Base-by-base conservation (phyloP, 1,284 basidiomycete species). In the Microbotryum saponariae region DNA sequence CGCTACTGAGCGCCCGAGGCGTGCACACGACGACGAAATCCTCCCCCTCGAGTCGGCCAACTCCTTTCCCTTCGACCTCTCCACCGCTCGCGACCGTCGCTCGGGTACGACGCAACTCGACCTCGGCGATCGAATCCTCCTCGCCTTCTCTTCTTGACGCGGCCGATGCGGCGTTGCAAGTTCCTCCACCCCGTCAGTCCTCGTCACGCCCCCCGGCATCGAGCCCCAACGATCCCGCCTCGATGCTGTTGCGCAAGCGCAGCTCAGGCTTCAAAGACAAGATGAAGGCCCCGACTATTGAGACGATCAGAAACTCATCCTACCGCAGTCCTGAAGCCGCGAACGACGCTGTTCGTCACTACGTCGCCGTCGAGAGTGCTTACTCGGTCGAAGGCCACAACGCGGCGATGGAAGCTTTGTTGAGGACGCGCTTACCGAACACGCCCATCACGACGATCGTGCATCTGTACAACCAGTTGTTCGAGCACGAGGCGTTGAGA, bases 391-490 rank as follows among this genome's bases (percentile, higher is more conserved):
- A 60, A 10, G 81, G 85, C 8, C 91, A 85, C 78, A 91, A 91
- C 71, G 74, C 76, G 23, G 85, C 84, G 16, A 76, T 92, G 50
- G 71, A 79, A 6, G 83, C 83, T 0, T 74, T 91, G 2, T 71
- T 79, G 29, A 65, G 73, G 3, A 77, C 81, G 44, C 82, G 87
- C 60, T 59, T 68, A 23, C 65, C 72, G 16, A 84, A 83, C 18
- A 80, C 84, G 66, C 81, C 83, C 6, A 79, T 89, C 47, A 77
- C 79, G 0, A 73, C 81, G 47, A 77, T 91, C 54, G 76, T 88
- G 64, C 82, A 85, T 61, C 80, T 84, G 6, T 94, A 94, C 78
- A 83, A 88, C 70, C 80, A 84, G 59, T 84, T 93, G 81, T 76
- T 91, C 52, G 76, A 80, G n/a, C 78, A 78, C 50, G 82, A 83